phyloP scores from a whole-genome alignment of 176 grass and related monocot genomes.

The Lolium perenne region DNA sequence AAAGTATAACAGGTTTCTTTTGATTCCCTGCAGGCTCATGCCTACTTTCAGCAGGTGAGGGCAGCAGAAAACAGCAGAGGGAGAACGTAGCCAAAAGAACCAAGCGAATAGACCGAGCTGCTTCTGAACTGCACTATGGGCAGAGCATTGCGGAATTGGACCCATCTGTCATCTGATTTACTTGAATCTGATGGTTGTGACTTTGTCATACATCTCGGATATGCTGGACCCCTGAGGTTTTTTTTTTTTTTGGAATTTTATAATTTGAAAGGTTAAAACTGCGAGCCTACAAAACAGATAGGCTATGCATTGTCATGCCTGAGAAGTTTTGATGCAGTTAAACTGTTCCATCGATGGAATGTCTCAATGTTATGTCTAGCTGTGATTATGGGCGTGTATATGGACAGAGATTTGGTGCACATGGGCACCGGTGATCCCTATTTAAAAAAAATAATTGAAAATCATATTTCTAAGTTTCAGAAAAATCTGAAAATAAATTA shows the following conservation, averaged over 20 bases:
- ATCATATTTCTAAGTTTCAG: too few species aligned
- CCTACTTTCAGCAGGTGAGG: slow-evolving; percentile 74
- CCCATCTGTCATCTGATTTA: not conserved
- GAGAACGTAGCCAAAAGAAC: slow-evolving; percentile 41
- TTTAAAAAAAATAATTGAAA: too few species aligned
- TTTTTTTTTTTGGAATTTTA: too few species aligned
- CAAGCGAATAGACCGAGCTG: not conserved
- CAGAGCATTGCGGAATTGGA: not conserved
- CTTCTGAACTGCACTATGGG: not conserved
- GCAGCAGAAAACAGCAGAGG: slow-evolving; percentile 71
- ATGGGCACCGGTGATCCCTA: too few species aligned
- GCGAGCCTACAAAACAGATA: not conserved
- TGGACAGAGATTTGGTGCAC: not conserved
- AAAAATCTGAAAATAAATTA: too few species aligned
- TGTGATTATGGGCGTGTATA: not conserved
- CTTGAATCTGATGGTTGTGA: slow-evolving; percentile 6
- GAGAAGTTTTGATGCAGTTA: not conserved
- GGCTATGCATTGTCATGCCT: not conserved
- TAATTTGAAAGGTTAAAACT: not conserved
- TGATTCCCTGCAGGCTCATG: slow-evolving; percentile 56
- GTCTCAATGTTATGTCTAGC: not conserved
- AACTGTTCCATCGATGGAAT: not conserved
- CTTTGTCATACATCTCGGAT: not conserved
- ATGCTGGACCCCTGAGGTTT: not conserved
- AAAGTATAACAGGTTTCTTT: slow-evolving; percentile 11